A percentile compares a stretch with the other conserved stretches of the same genome.
Evolutionary conservation across 139 green algal species (phyloP).

Genomic region (Diplosphaera chodatii): DNA sequence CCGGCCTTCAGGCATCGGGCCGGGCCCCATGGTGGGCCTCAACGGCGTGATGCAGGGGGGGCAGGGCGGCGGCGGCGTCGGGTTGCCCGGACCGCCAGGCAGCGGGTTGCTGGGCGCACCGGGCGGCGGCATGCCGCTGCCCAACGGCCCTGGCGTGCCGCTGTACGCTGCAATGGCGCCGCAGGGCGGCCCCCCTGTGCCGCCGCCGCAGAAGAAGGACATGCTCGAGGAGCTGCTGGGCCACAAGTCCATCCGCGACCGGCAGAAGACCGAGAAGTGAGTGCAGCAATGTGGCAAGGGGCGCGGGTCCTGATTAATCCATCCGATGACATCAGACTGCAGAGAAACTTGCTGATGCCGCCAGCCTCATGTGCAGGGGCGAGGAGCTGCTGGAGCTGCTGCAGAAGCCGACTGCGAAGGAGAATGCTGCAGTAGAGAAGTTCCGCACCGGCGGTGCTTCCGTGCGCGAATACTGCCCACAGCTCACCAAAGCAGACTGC

Average conservation of each 20-base stretch:
- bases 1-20: too few relatives aligned
- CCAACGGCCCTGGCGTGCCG: too few relatives aligned
- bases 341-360: not conserved
- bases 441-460: slow-evolving; percentile 63
- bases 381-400: slow-evolving; percentile 70
- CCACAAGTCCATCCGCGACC: slow-evolving; percentile 19
- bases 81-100: not conserved
- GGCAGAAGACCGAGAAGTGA: slow-evolving; percentile 29
- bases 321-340: too few relatives aligned
- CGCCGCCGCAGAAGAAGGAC: not conserved
- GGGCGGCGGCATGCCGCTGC: too few relatives aligned
- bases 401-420: slow-evolving; percentile 55
- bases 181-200: not conserved
- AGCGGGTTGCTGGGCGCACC: too few relatives aligned
- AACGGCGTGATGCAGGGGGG: not conserved
- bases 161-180: too few relatives aligned
- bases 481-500: slow-evolving; percentile 79
- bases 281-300: too few relatives aligned
- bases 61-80: too few relatives aligned
- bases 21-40: not conserved
- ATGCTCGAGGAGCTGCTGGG: slow-evolving; percentile 23
- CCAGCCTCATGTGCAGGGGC: too few relatives aligned
- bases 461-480: slow-evolving; percentile 63
- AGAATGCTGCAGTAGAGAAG: slow-evolving; percentile 49
- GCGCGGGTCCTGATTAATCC: too few relatives aligned